A percentile compares a stretch with the other conserved stretches of the same genome.
Conservation (phyloP, 495 filamentous ascomycete genomes). For the Neurospora intermedia region DNA sequence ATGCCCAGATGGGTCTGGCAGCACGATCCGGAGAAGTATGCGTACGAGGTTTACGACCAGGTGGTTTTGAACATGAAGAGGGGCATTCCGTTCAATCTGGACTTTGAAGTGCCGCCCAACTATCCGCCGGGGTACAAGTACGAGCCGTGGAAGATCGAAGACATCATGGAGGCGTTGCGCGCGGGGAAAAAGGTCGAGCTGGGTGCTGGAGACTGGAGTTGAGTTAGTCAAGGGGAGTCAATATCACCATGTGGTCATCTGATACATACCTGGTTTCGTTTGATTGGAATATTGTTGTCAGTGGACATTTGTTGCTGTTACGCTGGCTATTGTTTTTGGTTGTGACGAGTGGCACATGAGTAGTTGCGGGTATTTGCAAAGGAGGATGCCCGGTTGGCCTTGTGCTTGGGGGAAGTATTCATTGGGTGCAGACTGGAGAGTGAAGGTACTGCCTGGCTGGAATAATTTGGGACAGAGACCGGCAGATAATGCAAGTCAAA, state of each 20-base stretch:
- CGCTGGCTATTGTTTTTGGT: not conserved
- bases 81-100: constrained; percentile 29
- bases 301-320: not conserved
- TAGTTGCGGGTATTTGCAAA: too few species aligned
- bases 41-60: constrained; percentile 41
- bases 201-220: constrained; percentile 31
- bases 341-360: not conserved
- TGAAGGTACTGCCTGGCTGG: not conserved
- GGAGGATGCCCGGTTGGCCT: not conserved
- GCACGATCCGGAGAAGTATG: constrained; percentile 48
- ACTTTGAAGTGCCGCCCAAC: constrained; percentile 29
- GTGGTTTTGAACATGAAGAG: constrained; percentile 29
- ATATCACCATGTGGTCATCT: constrained; percentile 11
- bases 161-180: constrained; percentile 29
- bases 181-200: constrained; percentile 25
- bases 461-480: not conserved
- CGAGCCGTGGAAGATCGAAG: constrained; percentile 35
- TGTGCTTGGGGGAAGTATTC: not conserved
- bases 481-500: not conserved
- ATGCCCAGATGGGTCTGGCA: constrained; percentile 43
- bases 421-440: not conserved
- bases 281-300: not conserved
- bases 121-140: constrained; percentile 36
- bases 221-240: not conserved
- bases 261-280: constrained; percentile 26